Percentiles rank a stretch among this genome's conserved stretches.
Conservation (phyloP, 2,329 filamentous ascomycete genomes). For the Aaosphaeria pasadenensis region DNA sequence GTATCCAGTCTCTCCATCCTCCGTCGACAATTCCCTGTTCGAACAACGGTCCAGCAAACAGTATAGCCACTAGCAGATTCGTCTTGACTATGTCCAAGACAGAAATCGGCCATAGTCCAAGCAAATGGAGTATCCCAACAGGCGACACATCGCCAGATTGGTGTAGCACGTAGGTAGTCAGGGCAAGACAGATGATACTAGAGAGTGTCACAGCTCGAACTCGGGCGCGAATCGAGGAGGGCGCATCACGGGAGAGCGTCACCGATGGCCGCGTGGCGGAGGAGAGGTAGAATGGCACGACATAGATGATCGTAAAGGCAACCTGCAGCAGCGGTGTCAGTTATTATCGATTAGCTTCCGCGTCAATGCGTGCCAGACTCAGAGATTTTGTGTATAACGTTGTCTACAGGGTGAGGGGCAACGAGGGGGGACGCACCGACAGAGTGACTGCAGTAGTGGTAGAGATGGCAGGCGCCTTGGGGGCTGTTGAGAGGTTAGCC, state of each 20-base stretch:
- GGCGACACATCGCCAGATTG: slow-evolving; percentile 50
- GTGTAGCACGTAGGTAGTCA: slow-evolving; percentile 66
- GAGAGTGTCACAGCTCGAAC: slow-evolving; percentile 77
- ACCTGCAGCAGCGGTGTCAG: slow-evolving; percentile 50
- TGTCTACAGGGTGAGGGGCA: slow-evolving; percentile 16
- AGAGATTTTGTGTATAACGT: background rate
- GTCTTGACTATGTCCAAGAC: slow-evolving; percentile 61
- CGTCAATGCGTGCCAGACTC: background rate
- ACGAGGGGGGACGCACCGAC: slow-evolving; percentile 37
- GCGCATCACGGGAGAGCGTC: slow-evolving; percentile 78
- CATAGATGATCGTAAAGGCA: slow-evolving; percentile 83
- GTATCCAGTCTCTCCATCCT: slow-evolving; percentile 63
- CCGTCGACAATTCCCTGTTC: slow-evolving; percentile 73
- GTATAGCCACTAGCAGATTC: slow-evolving; percentile 68
- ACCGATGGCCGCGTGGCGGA: slow-evolving; percentile 74
- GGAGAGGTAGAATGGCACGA: slow-evolving; percentile 86
- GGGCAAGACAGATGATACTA: slow-evolving; percentile 64
- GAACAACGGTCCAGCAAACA: slow-evolving; percentile 84
- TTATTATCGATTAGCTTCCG: background rate
- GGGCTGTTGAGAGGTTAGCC: slow-evolving; percentile 33
- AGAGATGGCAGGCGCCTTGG: slow-evolving; percentile 35
- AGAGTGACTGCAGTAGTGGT: slow-evolving; percentile 32
- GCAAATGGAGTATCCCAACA: slow-evolving; percentile 59
- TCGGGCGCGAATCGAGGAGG: slow-evolving; percentile 82
- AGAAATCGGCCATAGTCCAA: slow-evolving; percentile 80